A percentile compares a stretch with the other conserved stretches of the same genome.
phyloP scores from a whole-genome alignment of 2,329 filamentous ascomycete species.

The Sporothrix protearum region DNA sequence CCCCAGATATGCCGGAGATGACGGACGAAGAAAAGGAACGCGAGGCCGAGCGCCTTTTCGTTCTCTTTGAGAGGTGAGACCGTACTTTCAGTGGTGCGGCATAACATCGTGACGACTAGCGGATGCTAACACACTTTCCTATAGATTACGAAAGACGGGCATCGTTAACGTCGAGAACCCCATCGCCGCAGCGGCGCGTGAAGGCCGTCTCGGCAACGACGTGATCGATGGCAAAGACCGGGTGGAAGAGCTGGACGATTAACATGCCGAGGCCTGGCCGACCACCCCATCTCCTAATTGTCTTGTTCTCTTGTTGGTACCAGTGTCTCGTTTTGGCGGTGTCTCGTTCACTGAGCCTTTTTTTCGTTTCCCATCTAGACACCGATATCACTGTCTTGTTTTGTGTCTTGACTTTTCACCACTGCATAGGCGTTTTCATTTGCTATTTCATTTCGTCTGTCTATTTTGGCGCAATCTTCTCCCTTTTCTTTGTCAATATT shows the following conservation, averaged over 20 bases:
- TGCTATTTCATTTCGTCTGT: not conserved
- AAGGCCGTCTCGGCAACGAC: conserved; percentile 65
- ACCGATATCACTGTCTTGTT: not conserved
- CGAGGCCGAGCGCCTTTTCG: conserved; percentile 85
- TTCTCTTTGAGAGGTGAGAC: conserved; percentile 78
- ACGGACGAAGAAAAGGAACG: conserved; percentile 86
- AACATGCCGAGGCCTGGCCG: not conserved
- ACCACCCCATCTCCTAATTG: not conserved
- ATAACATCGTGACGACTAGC: not conserved
- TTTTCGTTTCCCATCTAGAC: not conserved
- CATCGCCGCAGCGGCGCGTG: conserved; percentile 63
- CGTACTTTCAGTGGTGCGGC: not conserved
- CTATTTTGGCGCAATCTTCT: not conserved
- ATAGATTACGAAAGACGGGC: conserved; percentile 66
- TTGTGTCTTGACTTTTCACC: not conserved
- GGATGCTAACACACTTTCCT: not conserved
- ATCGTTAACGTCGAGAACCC: conserved; percentile 77
- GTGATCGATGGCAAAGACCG: conserved; percentile 54
- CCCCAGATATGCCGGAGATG: conserved; percentile 66
- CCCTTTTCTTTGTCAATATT: not conserved
- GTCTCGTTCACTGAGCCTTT: not conserved
- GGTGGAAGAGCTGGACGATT: conserved; percentile 43
- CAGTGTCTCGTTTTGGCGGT: not conserved
- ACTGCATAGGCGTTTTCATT: not conserved
- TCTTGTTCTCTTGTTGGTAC: not conserved